phyloP scores from a whole-genome alignment of 176 grass and related monocot genomes.

The Oryza glaberrima region DNA sequence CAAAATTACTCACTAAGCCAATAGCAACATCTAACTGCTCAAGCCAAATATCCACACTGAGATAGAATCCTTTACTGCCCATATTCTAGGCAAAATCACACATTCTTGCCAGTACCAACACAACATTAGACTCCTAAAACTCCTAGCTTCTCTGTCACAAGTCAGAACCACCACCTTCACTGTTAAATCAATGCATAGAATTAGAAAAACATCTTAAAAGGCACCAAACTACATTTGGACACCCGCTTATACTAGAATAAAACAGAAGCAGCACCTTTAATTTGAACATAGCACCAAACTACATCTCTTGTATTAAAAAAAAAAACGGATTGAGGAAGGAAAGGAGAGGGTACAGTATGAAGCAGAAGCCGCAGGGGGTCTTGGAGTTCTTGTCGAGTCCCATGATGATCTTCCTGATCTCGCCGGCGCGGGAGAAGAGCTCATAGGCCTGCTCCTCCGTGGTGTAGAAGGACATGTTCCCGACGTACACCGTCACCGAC shows the following conservation, averaged over 20 bases:
- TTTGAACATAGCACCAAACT: slow-evolving; percentile 14
- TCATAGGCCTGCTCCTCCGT: slow-evolving; percentile 98
- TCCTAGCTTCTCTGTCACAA: not conserved
- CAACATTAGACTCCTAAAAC: not conserved
- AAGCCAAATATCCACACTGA: not conserved
- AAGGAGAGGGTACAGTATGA: slow-evolving; percentile 58
- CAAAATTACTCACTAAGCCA: not conserved
- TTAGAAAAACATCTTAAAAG: not conserved
- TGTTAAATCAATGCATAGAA: slow-evolving; percentile 15
- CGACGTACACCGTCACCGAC: slow-evolving; percentile 83
- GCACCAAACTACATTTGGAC: not conserved
- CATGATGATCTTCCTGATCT: slow-evolving; percentile 99
- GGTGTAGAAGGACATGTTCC: slow-evolving; percentile 99
- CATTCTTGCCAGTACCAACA: not conserved
- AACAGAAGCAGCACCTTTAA: not conserved
- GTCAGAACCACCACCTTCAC: not conserved
- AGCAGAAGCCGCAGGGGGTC: slow-evolving; percentile 98
- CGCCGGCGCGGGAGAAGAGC: slow-evolving; percentile 86
- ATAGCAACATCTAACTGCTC: slow-evolving; percentile 17
- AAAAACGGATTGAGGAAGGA: not conserved
- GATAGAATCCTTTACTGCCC: not conserved
- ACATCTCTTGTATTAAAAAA: not conserved
- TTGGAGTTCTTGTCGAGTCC: slow-evolving; percentile 93
- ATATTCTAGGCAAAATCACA: slow-evolving; percentile 10
- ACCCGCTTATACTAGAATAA: not conserved